Conservation (phyloP, 805 yeast species). For the Myxozyma kluyveri region DNA sequence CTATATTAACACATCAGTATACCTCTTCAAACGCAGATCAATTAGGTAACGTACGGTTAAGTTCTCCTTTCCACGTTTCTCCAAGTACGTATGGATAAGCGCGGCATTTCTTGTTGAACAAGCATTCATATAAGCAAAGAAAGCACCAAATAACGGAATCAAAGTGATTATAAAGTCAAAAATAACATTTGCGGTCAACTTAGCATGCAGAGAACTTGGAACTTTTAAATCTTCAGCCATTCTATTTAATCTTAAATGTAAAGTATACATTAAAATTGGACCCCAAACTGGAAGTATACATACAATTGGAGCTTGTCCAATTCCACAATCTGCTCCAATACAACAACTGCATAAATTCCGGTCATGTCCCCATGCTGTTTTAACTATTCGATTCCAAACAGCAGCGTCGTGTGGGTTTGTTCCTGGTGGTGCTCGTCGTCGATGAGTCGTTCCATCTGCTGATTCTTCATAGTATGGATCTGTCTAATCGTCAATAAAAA, state of each 20-base stretch:
- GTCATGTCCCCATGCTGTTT: conserved; percentile 84
- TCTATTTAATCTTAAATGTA: conserved; percentile 66
- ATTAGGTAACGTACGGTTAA: conserved; percentile 16
- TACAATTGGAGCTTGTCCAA: conserved; percentile 34
- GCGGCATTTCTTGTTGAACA: conserved; percentile 91
- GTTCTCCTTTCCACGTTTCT: conserved; percentile 31
- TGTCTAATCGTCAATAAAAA: too few relatives aligned
- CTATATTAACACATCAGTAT: neutral
- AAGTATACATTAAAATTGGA: conserved; percentile 72
- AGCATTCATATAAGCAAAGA: conserved; percentile 76
- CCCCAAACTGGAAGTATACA: conserved; percentile 79
- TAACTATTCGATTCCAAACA: conserved; percentile 70
- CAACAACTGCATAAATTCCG: conserved; percentile 79
- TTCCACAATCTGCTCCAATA: conserved; percentile 44
- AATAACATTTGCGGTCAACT: conserved; percentile 72
- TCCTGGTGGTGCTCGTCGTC: conserved; percentile 59
- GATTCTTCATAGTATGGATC: conserved; percentile 62
- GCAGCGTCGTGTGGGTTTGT: conserved; percentile 59
- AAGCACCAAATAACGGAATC: conserved; percentile 75
- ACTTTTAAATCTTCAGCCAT: conserved; percentile 58
- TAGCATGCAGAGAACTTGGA: conserved; percentile 59
- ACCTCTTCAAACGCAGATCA: neutral
- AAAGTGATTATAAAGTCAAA: conserved; percentile 72
- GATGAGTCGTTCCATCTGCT: conserved; percentile 51
- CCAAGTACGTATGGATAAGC: conserved; percentile 55